Evolutionary conservation across 2,329 filamentous ascomycete genomes (phyloP), one percentile per base, ranked within the genome.

Genomic region (Lecanicillium sp.): DNA sequence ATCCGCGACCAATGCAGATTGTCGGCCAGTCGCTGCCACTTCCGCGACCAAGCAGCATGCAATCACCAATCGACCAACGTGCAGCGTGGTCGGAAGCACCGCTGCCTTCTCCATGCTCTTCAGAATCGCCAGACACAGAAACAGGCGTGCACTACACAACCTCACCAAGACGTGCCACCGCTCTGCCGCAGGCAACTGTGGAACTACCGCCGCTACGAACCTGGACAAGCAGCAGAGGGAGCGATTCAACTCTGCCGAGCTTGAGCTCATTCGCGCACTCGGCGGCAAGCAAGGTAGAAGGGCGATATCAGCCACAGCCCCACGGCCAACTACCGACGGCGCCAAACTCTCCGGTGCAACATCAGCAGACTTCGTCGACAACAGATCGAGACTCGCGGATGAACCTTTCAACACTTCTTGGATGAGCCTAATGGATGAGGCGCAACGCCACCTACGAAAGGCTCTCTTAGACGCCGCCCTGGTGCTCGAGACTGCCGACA

Each of bases 91-190:
- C 53, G 14, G 59, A 63, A 13, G 50, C 54, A 8, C 57, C 58
- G 18, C 51, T 65, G 5, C 56, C 58, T 3, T 65, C 62, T 6
- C 62, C 63, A 5, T 54, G 49, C 39, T 54, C 54, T 38, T 68
- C 73, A 29, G 53, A 57, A 19, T 64, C 63, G 1, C 85, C 81
- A 3, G 64, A 69, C 36, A 87, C 84, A 1, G 86, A 92, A 56
- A 66, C 68, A 19, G 72, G 74, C 45, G 82, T 79, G 2, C 69
- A 74, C 40, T 75, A 77, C 54, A 79, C 78, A 4, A 71, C 71
- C 20, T 81, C 79, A 10, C 75, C 77, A n/a, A 13, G 53, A 13
- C 51, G 63, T 53, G 53, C 45, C 28, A 42, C 50, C 64, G 54
- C 46, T 42, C 60, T 36, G 55, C 37, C 52, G 61, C 40, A 57